These are phyloP conservation scores for Sedum album DNA, from an alignment of 164 flowering plant species.

Conservation along the genomic window DNA sequence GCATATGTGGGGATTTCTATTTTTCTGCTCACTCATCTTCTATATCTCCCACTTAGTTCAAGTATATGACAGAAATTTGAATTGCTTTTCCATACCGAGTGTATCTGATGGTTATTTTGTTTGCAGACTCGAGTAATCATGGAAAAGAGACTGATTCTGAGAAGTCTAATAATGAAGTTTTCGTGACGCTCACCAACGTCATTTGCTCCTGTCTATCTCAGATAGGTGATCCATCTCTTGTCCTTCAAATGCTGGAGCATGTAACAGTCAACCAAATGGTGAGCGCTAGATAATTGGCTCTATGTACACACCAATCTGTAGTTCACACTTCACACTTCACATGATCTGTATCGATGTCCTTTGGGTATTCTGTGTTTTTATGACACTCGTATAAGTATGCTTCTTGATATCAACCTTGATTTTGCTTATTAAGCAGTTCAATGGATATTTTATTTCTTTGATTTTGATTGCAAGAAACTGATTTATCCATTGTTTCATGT, in stretches of 20 bases:
- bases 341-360: too few species aligned
- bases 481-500: not conserved
- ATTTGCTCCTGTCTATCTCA: slow-evolving; percentile 50
- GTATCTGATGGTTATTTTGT: not conserved
- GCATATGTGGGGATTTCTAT: not conserved
- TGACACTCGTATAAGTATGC: not conserved
- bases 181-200: slow-evolving; percentile 6
- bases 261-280: slow-evolving; percentile 45
- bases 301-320: not conserved
- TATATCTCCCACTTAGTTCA: not conserved
- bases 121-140: not conserved
- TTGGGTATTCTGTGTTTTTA: not conserved
- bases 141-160: not conserved
- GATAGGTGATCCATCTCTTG: slow-evolving; percentile 59
- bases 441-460: not conserved
- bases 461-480: not conserved
- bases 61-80: not conserved
- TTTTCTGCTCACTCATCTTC: not conserved
- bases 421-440: not conserved
- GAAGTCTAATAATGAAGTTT: not conserved
- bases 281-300: slow-evolving; percentile 12
- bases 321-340: not conserved
- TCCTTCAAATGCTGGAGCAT: slow-evolving; percentile 53
- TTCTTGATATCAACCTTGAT: not conserved
- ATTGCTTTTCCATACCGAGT: not conserved